Conservation (phyloP, 306 rosid species). For the Rosa lucieae region DNA sequence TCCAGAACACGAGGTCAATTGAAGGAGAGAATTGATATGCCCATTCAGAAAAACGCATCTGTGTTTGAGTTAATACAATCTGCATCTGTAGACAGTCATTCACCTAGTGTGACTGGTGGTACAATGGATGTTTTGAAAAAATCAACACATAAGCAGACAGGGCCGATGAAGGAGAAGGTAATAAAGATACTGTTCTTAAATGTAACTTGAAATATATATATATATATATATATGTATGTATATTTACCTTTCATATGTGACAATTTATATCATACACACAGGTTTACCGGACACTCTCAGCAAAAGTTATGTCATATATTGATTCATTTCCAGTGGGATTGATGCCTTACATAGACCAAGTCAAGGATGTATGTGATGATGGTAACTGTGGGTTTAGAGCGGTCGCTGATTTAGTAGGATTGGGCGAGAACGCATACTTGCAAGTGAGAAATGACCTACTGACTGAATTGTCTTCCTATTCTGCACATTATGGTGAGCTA, state of each 20-base stretch:
- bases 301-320: background rate
- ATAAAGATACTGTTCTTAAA: background rate
- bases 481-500: constrained; percentile 17
- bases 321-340: constrained; percentile 10
- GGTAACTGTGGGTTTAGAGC: constrained; percentile 23
- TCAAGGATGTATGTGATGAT: constrained; percentile 19
- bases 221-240: background rate
- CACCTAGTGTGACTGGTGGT: background rate
- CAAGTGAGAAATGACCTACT: constrained; percentile 21
- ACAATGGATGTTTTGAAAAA: constrained; percentile 7
- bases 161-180: constrained; percentile 12
- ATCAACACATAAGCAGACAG: constrained; percentile 1
- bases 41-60: background rate
- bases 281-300: background rate
- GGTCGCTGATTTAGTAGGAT: constrained; percentile 15
- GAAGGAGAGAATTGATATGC: constrained; percentile 14
- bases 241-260: background rate
- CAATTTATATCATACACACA: background rate
- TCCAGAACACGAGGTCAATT: constrained; percentile 11
- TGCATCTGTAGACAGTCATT: background rate
- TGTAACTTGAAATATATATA: background rate
- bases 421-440: constrained; percentile 18
- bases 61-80: background rate
- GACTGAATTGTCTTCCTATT: constrained; percentile 19
- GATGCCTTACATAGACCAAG: constrained; percentile 3